Base-by-base conservation (phyloP, 805 yeast species). In the Blastobotrys chiropterorum region DNA sequence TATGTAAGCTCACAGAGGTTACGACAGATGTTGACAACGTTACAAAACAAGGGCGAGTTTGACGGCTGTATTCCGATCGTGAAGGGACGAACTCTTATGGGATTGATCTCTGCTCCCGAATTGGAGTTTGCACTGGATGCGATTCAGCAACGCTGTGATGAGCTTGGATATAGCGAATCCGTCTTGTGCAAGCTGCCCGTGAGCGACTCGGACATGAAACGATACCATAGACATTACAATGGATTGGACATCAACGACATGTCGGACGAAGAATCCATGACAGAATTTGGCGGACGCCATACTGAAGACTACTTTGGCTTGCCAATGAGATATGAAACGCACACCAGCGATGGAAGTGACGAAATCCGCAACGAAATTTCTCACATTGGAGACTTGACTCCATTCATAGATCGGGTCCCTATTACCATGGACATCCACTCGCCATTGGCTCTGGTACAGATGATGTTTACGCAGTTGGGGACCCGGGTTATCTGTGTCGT, bases 21-120 rank as follows among this genome's bases (percentile, higher is more conserved):
- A 20, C 63, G 73, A 47, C 42, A 59, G 1, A 72, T 72, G 54
- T 59, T 79, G 34, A 47, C 54, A 2, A 49, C 63, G 6, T 63
- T 77, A n/a, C 80, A 76, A 40, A 57, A 61, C 16, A 66, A 68
- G 14, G 72, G 74, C 2, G 67, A 77, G 46, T 60, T 77, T 19
- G 84, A 80, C 62, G 83, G 82, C 0, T 77, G 80, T 56, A 59
- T 80, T 19, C 78, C 83, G 1, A 62, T 80, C 3, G 59, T 77
- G n/a, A 67, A 68, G 45, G 62, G 62, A 13, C 54, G 61, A 49
- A 39, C 70, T 64, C 58, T 71, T 13, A 72, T 75, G 15, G 84
- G 83, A 0, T 52, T 77, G 3, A 54, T 80, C 3, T 74, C 77
- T 31, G 78, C 74, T 22, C 75, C 81, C 0, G 80, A 77, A 47